Percentiles rank a stretch among this genome's conserved stretches.
Evolutionary conservation across 257 asterid species (phyloP).

Genomic region (Vinca minor): DNA sequence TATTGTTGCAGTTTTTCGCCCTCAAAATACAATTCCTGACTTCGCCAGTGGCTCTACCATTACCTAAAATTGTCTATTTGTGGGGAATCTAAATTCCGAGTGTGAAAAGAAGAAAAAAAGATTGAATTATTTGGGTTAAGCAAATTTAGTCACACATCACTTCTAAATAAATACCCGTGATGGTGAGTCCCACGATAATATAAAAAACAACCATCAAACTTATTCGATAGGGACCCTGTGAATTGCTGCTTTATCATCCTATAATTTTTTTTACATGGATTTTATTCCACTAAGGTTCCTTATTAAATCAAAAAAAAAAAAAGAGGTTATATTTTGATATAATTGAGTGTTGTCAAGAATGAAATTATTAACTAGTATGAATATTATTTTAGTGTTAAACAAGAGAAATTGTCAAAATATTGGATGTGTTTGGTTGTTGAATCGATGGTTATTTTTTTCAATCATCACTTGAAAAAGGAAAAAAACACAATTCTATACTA

Average conservation of each 20-base stretch:
- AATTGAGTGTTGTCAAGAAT: slow-evolving; percentile 7
- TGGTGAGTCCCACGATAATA: slow-evolving; percentile 9
- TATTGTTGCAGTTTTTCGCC: too few relatives aligned
- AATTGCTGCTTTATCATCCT: not conserved
- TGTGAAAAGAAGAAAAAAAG: not conserved
- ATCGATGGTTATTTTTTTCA: not conserved
- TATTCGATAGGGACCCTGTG: slow-evolving; percentile 1
- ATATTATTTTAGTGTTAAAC: not conserved
- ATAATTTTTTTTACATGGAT: not conserved
- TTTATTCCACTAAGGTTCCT: not conserved
- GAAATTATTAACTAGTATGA: too few relatives aligned
- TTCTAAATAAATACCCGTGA: not conserved
- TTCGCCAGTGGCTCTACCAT: too few relatives aligned
- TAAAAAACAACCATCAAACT: not conserved
- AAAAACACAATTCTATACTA: slow-evolving; percentile 8
- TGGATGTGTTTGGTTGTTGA: slow-evolving; percentile 6
- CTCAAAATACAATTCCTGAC: too few relatives aligned
- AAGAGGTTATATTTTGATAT: not conserved
- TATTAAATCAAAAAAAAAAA: too few relatives aligned
- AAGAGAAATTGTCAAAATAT: not conserved
- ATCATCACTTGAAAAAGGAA: not conserved
- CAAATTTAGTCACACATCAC: not conserved
- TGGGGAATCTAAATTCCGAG: too few relatives aligned
- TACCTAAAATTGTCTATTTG: too few relatives aligned
- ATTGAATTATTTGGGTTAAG: not conserved